These are phyloP conservation scores for Lantana camara DNA, from an alignment of 257 asterid genomes.

Conservation along the genomic window DNA sequence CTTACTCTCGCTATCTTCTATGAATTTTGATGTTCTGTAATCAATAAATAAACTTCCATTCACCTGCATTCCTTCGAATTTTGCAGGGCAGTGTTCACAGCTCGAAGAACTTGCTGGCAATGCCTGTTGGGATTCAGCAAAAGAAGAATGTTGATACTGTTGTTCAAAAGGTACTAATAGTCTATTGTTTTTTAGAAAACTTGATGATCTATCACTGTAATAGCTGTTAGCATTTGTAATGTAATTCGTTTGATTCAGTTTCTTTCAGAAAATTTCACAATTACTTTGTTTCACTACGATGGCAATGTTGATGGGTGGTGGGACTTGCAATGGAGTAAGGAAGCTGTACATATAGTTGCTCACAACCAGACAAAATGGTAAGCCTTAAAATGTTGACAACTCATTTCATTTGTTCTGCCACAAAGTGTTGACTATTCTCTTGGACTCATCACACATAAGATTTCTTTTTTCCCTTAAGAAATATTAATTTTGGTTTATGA, in stretches of 20 bases:
- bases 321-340: constrained; percentile 80
- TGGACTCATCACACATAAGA: constrained; percentile 13
- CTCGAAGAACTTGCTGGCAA: constrained; percentile 63
- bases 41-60: background rate
- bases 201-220: constrained; percentile 11
- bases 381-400: constrained; percentile 1
- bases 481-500: background rate
- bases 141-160: constrained; percentile 69
- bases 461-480: background rate
- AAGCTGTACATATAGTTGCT: constrained; percentile 78
- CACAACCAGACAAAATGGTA: constrained; percentile 93
- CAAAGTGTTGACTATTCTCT: background rate
- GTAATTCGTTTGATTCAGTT: constrained; percentile 59
- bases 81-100: constrained; percentile 49
- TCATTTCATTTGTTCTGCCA: background rate
- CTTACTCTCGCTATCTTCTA: background rate
- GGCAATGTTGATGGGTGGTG: constrained; percentile 88
- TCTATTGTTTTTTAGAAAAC: constrained; percentile 13
- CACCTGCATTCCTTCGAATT: constrained; percentile 20
- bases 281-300: constrained; percentile 86
- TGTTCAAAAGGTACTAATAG: constrained; percentile 61
- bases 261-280: constrained; percentile 86
- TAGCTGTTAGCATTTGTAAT: constrained; percentile 14
- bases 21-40: constrained; percentile 17
- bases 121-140: constrained; percentile 89